Percentiles rank a stretch among this genome's conserved stretches.
Evolutionary conservation across 2,329 filamentous ascomycete genomes (phyloP).

Genomic region (Epicoccum sorghinum): DNA sequence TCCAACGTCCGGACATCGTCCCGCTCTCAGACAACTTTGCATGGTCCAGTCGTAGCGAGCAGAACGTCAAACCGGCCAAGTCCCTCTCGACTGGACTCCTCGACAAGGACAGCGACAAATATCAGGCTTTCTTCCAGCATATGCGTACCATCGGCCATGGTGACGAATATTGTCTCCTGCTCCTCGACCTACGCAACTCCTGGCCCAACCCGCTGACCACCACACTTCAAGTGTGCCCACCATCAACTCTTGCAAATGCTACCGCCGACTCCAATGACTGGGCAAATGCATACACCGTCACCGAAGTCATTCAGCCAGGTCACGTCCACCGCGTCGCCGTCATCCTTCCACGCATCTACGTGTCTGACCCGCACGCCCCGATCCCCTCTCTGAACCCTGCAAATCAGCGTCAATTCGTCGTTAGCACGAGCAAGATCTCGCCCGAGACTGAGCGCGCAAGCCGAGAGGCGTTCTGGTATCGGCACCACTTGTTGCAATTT

Average conservation of each 20-base stretch:
- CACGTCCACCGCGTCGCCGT: constrained; percentile 76
- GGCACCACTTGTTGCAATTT: constrained; percentile 76
- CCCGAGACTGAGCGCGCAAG: constrained; percentile 78
- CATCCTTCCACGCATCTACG: constrained; percentile 74
- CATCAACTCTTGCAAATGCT: background rate
- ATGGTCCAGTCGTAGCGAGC: constrained; percentile 57
- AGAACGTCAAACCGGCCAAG: background rate
- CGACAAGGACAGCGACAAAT: constrained; percentile 46
- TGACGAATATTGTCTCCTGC: constrained; percentile 74
- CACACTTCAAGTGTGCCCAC: constrained; percentile 58
- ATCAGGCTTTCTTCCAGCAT: constrained; percentile 54
- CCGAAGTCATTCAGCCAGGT: constrained; percentile 60
- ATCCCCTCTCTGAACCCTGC: constrained; percentile 82
- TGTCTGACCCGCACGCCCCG: constrained; percentile 76
- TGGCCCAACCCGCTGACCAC: constrained; percentile 83
- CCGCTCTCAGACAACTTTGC: constrained; percentile 74
- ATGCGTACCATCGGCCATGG: constrained; percentile 51
- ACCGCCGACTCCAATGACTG: constrained; percentile 16
- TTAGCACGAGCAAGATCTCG: constrained; percentile 78
- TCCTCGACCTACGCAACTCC: constrained; percentile 85
- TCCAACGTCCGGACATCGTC: constrained; percentile 78
- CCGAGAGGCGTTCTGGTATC: constrained; percentile 89
- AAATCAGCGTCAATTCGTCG: constrained; percentile 89
- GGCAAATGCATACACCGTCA: constrained; percentile 33
- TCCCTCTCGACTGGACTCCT: background rate